Evolutionary conservation across 2,329 filamentous ascomycete genomes (phyloP).

Genomic region (Leptographium radiaticola): DNA sequence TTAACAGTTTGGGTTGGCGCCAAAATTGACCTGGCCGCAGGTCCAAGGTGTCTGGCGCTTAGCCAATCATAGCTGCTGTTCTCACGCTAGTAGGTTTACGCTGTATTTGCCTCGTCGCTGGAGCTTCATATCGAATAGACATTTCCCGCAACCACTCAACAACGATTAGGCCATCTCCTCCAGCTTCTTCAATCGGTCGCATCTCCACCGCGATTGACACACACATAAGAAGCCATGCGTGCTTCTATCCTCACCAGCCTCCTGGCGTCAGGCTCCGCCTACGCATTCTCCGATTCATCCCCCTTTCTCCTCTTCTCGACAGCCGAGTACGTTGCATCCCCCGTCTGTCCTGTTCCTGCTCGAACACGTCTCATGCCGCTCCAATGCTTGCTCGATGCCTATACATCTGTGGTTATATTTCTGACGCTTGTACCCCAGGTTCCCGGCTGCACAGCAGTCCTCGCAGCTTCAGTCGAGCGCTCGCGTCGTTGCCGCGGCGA

Average conservation of each 20-base stretch:
- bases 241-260: constrained; percentile 35
- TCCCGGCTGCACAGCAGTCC: constrained; percentile 20
- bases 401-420: background rate
- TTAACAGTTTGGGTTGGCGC: background rate
- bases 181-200: background rate
- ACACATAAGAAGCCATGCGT: constrained; percentile 32
- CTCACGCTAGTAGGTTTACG: background rate
- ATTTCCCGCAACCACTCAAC: background rate
- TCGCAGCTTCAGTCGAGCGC: constrained; percentile 36
- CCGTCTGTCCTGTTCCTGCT: background rate
- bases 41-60: background rate
- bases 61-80: background rate
- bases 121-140: background rate
- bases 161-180: background rate
- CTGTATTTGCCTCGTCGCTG: background rate
- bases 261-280: constrained; percentile 42
- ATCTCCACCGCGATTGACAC: background rate
- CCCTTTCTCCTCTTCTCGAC: constrained; percentile 85
- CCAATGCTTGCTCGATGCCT: too few relatives aligned
- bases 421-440: constrained; percentile 7
- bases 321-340: constrained; percentile 47
- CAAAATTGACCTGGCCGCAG: background rate
- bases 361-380: too few relatives aligned
- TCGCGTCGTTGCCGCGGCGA: constrained; percentile 28
- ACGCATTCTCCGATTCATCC: constrained; percentile 74